These are phyloP conservation scores for Pseudisothecium myosuroides DNA, from an alignment of 225 moss, liverwort and hornwort genomes.

Conservation along the genomic window DNA sequence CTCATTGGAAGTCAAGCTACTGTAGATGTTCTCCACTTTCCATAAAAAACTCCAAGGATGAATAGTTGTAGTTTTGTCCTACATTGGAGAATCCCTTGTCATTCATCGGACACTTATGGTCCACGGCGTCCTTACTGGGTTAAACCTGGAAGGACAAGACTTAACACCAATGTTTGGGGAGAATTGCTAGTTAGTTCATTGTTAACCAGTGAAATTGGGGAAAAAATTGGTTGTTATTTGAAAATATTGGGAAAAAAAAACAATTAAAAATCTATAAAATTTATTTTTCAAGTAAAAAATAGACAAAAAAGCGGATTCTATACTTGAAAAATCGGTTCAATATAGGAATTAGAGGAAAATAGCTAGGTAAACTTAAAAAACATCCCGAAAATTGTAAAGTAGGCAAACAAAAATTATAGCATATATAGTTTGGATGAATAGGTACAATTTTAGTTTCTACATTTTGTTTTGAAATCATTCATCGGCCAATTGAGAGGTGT, in stretches of 20 bases:
- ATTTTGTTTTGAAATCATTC: background rate
- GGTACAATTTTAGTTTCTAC: background rate
- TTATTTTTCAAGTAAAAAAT: background rate
- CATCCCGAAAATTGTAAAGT: accelerated
- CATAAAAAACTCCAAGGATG: too few species aligned
- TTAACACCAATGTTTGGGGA: background rate
- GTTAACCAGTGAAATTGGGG: accelerated
- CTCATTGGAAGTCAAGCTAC: too few species aligned
- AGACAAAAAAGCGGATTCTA: accelerated
- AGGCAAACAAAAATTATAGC: background rate
- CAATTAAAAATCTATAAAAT: too few species aligned
- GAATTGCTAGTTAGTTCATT: background rate
- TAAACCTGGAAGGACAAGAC: background rate
- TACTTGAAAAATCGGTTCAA: accelerated
- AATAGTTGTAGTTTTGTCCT: too few species aligned
- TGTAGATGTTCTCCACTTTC: too few species aligned
- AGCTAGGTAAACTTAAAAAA: accelerated
- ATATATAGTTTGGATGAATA: background rate
- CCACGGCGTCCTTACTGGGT: too few species aligned
- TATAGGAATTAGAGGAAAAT: background rate
- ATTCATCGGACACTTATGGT: too few species aligned
- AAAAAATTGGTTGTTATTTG: too few species aligned
- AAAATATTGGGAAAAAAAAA: too few species aligned
- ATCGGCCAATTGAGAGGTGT: accelerated
- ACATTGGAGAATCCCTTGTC: too few species aligned